phyloP scores from a whole-genome alignment of 495 filamentous ascomycete genomes.

The Xylaria nigripes region DNA sequence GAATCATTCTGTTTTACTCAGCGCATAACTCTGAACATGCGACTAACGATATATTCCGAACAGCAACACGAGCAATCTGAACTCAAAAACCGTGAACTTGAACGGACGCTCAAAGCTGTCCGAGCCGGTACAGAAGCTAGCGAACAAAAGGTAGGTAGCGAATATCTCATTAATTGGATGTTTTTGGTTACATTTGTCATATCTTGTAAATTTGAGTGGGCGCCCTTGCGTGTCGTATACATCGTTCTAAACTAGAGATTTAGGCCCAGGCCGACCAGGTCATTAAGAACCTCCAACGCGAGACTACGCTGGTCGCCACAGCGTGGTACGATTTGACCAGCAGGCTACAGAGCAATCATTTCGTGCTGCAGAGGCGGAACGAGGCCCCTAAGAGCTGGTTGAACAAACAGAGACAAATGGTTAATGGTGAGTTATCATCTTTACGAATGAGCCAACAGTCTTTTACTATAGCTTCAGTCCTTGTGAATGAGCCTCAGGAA shows the following conservation, averaged over 20 bases:
- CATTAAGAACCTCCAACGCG: conserved; percentile 66
- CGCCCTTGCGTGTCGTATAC: neutral
- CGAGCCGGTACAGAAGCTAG: conserved; percentile 36
- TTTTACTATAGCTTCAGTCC: neutral
- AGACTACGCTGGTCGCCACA: conserved; percentile 75
- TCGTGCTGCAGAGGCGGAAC: conserved; percentile 62
- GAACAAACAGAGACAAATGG: conserved; percentile 73
- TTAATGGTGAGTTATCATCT: conserved; percentile 42
- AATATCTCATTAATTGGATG: conserved; percentile 1
- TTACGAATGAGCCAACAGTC: neutral
- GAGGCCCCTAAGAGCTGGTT: conserved; percentile 85
- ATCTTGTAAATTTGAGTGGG: too few relatives aligned
- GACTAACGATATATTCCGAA: conserved; percentile 9
- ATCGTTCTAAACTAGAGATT: conserved; percentile 13
- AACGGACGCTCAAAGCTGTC: conserved; percentile 37
- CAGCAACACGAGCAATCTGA: conserved; percentile 46
- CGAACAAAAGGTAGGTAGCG: conserved; percentile 41
- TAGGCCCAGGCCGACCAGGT: conserved; percentile 52
- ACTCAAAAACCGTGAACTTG: conserved; percentile 39
- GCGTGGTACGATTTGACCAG: conserved; percentile 88
- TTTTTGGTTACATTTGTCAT: neutral
- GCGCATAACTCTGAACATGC: neutral
- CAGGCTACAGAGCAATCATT: conserved; percentile 80
- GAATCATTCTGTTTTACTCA: neutral
- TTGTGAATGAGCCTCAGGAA: neutral